Evolutionary conservation across 768 basidiomycete genomes (phyloP), one percentile per base, ranked within the genome.

Genomic region (Trichaptum fuscoviolaceum): DNA sequence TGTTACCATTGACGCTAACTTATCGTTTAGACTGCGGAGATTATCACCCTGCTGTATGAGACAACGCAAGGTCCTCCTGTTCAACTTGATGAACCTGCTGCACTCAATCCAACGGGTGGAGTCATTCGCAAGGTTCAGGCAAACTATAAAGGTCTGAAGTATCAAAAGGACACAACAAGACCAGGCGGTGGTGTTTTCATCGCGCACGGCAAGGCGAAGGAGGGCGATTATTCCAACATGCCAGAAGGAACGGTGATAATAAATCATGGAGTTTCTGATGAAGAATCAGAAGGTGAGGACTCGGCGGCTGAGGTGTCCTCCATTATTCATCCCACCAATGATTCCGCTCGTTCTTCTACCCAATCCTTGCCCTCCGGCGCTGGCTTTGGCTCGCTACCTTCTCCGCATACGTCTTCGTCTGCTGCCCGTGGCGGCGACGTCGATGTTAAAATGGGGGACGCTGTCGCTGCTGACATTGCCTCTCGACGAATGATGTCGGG

Each of bases 141-240:
- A 9, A 74, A 83, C 6, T 71, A 83, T 4, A 76, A 73, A 25
- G 81, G 82, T 58, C 77, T 95, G 64, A 83, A 87, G 68, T 96
- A 92, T 78, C 84, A 86, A 72, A 89, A 89, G 69, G 95, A 96
- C 74, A 83, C 86, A 7, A 87, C 87, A 61, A 83, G 90, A 61
- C 92, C 93, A 12, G 94, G 93, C n/a, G 89, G 89, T 9, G 95
- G 95, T 12, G 87, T 96, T 7, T 97, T 91, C 70, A 74, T 96
- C 61, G 93, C 90, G 1, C 76, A 78, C 36, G 79, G 74, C 63
- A 71, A 71, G 62, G 57, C 70, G n/a, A 66, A 65, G 30, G 71
- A 70, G 63, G 81, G 77, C 52, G 78, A 83, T 70, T 82, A 86
- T 67, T 79, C 81, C 65, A 85, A 87, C 69, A 62, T 90, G 36